Conservation (phyloP, 2,329 filamentous ascomycete species). For the Aspergillus tubingensis region DNA sequence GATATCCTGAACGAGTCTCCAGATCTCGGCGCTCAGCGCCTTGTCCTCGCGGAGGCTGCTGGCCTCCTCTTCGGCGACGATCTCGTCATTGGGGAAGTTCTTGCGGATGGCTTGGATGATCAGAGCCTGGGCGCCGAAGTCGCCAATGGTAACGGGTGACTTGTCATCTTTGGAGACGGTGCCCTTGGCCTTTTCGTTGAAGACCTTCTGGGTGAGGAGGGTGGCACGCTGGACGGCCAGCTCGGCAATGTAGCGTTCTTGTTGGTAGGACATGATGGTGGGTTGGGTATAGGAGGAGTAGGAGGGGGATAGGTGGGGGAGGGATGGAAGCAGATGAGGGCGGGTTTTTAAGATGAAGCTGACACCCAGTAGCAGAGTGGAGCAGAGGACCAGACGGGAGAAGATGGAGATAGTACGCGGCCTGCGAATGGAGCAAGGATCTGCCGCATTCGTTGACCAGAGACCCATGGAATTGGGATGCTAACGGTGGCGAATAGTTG, state of each 20-base stretch:
- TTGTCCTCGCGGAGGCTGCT: slow-evolving; percentile 72
- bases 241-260: slow-evolving; percentile 80
- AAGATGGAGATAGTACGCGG: slow-evolving; percentile 23
- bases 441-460: slow-evolving; percentile 22
- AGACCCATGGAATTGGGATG: slow-evolving; percentile 17
- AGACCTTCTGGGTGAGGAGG: slow-evolving; percentile 74
- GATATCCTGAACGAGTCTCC: slow-evolving; percentile 75
- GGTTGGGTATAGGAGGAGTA: slow-evolving; percentile 24
- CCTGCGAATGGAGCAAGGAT: slow-evolving; percentile 24
- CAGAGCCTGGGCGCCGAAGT: slow-evolving; percentile 95
- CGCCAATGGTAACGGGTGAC: slow-evolving; percentile 94
- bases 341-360: slow-evolving; percentile 41
- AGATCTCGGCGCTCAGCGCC: slow-evolving; percentile 72
- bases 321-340: slow-evolving; percentile 44
- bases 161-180: slow-evolving; percentile 93
- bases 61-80: slow-evolving; percentile 95
- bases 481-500: neutral
- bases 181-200: slow-evolving; percentile 88
- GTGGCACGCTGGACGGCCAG: slow-evolving; percentile 84
- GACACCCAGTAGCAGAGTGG: slow-evolving; percentile 48
- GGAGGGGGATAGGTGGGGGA: slow-evolving; percentile 30
- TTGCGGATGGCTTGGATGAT: slow-evolving; percentile 88
- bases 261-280: slow-evolving; percentile 60
- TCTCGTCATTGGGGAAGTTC: slow-evolving; percentile 86
- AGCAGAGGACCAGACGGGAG: slow-evolving; percentile 37